Percentiles rank a stretch among this genome's conserved stretches.
phyloP scores from a whole-genome alignment of 805 yeast genomes.

The Limtongia smithiae region DNA sequence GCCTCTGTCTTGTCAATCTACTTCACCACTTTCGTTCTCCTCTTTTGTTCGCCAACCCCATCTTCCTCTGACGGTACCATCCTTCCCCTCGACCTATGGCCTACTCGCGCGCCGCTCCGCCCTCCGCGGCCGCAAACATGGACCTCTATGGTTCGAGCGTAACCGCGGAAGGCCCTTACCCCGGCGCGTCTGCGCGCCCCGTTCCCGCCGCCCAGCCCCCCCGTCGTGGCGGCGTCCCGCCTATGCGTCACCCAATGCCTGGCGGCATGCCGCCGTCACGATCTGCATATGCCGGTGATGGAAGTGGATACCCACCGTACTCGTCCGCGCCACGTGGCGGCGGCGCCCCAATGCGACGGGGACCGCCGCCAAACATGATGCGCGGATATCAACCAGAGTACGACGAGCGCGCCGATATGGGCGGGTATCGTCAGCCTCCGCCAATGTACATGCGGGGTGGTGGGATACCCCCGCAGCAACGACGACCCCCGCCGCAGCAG shows the following conservation, averaged over 20 bases:
- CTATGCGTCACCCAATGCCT: background rate
- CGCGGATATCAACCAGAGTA: no score
- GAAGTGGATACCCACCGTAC: background rate
- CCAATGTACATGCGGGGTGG: background rate
- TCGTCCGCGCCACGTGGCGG: slow-evolving; percentile 1
- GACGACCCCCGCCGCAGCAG: background rate
- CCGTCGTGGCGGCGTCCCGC: background rate
- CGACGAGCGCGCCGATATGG: no score
- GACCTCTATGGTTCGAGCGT: background rate
- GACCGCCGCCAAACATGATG: no score
- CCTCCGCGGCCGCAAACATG: background rate
- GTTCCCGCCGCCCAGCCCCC: background rate
- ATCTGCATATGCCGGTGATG: background rate
- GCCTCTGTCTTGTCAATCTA: no score
- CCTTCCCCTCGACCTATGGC: slow-evolving; percentile 6
- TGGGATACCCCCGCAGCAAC: background rate
- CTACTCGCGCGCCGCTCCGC: slow-evolving; percentile 9
- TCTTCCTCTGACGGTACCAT: no score
- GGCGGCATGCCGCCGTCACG: background rate
- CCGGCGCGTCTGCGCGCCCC: background rate
- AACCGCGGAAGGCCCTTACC: slow-evolving; percentile 1
- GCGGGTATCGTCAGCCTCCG: no score
- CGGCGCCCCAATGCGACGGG: background rate
- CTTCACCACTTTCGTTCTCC: no score
- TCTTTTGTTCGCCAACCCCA: no score